These are phyloP conservation scores for Candida taoyuanica DNA, from an alignment of 805 yeast genomes.

Conservation along the genomic window DNA sequence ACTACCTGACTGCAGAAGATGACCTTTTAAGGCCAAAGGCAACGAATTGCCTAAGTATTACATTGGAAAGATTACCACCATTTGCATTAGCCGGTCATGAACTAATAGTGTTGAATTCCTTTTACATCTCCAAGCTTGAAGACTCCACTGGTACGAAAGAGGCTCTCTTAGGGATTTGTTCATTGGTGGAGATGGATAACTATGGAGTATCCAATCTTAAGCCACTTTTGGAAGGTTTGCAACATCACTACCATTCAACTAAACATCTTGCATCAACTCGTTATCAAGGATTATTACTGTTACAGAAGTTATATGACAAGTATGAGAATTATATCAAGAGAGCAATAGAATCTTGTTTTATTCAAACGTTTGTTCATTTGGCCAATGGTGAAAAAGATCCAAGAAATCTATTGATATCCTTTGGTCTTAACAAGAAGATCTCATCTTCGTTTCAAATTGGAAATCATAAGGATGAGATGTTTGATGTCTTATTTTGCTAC, in stretches of 20 bases:
- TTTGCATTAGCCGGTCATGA: conserved; percentile 35
- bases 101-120: conserved; percentile 38
- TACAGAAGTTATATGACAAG: conserved; percentile 34
- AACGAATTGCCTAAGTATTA: conserved; percentile 37
- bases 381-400: conserved; percentile 95
- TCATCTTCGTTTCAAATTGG: conserved; percentile 55
- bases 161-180: conserved; percentile 48
- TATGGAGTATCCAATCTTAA: conserved; percentile 35
- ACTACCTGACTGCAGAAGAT: conserved; percentile 56
- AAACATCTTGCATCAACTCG: conserved; percentile 60
- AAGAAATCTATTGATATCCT: conserved; percentile 70
- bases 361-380: conserved; percentile 57
- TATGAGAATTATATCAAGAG: conserved; percentile 24
- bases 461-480: conserved; percentile 57
- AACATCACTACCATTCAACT: conserved; percentile 47
- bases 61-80: conserved; percentile 29
- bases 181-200: conserved; percentile 48
- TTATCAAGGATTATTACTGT: conserved; percentile 51
- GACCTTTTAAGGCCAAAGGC: conserved; percentile 47
- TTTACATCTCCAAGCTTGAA: conserved; percentile 61
- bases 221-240: conserved; percentile 35
- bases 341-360: conserved; percentile 35
- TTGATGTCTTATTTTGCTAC: conserved; percentile 88
- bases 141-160: conserved; percentile 53
- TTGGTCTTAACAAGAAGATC: conserved; percentile 42